phyloP scores from a whole-genome alignment of 2,329 filamentous ascomycete species.

The Beauveria medogensis region DNA sequence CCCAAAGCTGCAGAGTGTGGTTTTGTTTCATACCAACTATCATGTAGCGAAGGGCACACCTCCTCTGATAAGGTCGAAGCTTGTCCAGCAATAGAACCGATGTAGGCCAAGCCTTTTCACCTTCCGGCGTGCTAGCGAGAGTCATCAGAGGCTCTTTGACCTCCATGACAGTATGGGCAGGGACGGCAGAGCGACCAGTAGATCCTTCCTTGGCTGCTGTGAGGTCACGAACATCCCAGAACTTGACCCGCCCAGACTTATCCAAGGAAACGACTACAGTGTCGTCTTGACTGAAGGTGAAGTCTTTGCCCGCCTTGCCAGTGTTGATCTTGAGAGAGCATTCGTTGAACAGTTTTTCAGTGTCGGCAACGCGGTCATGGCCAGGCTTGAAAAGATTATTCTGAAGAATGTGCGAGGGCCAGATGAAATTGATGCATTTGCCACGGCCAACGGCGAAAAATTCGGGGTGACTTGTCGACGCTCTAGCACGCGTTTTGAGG shows the following conservation, averaged over 20 bases:
- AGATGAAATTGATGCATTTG: constrained; percentile 90
- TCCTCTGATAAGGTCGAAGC: constrained; percentile 84
- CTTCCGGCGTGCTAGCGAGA: constrained; percentile 74
- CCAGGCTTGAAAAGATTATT: constrained; percentile 56
- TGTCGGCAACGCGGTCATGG: constrained; percentile 67
- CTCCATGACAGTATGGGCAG: constrained; percentile 56
- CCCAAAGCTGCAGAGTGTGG: constrained; percentile 96
- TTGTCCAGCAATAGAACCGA: constrained; percentile 96
- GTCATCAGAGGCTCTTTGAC: constrained; percentile 81
- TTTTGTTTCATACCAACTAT: constrained; percentile 99
- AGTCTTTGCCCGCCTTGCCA: constrained; percentile 96
- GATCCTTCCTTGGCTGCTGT: constrained; percentile 45
- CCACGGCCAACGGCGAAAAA: constrained; percentile 94
- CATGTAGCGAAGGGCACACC: constrained; percentile 85
- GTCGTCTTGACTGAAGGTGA: constrained; percentile 95
- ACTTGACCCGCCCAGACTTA: constrained; percentile 92
- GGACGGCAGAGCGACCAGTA: constrained; percentile 42
- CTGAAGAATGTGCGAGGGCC: constrained; percentile 55
- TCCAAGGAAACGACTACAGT: constrained; percentile 90
- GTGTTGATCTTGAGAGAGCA: constrained; percentile 90
- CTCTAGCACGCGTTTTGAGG: constrained; percentile 89
- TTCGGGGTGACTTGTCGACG: constrained; percentile 80
- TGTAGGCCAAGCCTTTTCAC: constrained; percentile 93
- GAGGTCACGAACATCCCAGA: constrained; percentile 91
- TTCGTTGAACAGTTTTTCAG: constrained; percentile 77